Evolutionary conservation across 1,139 yeast genomes (phyloP).

Genomic region (Sugiyamaella sp.): DNA sequence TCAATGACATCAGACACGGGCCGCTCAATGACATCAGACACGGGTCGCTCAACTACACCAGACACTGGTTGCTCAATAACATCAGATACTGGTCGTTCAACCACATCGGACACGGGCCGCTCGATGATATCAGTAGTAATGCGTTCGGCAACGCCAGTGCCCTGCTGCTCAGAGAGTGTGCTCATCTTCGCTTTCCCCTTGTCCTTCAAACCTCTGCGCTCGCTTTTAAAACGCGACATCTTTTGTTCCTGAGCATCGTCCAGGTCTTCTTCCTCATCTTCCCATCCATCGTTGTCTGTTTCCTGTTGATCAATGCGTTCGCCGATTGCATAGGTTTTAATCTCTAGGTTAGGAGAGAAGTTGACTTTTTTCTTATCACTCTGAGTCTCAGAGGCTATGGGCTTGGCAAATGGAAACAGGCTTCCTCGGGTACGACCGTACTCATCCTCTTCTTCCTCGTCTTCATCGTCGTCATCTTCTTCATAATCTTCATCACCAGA

Average conservation of each 20-base stretch:
- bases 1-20: conserved; percentile 22
- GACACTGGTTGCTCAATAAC: conserved; percentile 8
- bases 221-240: conserved; percentile 41
- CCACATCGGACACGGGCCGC: conserved; percentile 24
- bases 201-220: conserved; percentile 14
- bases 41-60: conserved; percentile 21
- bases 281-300: conserved; percentile 16
- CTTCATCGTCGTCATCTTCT: conserved; percentile 43
- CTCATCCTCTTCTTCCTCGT: conserved; percentile 45
- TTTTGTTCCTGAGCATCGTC: conserved; percentile 24
- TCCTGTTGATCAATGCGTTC: conserved; percentile 18
- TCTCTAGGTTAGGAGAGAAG: conserved; percentile 41
- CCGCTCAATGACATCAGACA: conserved; percentile 24
- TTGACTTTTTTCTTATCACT: conserved; percentile 34
- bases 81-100: conserved; percentile 23
- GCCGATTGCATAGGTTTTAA: conserved; percentile 39
- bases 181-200: neutral
- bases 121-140: conserved; percentile 26
- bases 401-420: conserved; percentile 37
- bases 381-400: conserved; percentile 2
- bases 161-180: conserved; percentile 4
- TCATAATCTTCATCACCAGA: conserved; percentile 42
- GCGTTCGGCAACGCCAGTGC: conserved; percentile 22
- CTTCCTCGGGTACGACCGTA: conserved; percentile 46
- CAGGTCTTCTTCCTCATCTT: conserved; percentile 29